A percentile compares a stretch with the other conserved stretches of the same genome.
Conservation (phyloP, 2,329 filamentous ascomycete species). For the Xylaria arbuscula region DNA sequence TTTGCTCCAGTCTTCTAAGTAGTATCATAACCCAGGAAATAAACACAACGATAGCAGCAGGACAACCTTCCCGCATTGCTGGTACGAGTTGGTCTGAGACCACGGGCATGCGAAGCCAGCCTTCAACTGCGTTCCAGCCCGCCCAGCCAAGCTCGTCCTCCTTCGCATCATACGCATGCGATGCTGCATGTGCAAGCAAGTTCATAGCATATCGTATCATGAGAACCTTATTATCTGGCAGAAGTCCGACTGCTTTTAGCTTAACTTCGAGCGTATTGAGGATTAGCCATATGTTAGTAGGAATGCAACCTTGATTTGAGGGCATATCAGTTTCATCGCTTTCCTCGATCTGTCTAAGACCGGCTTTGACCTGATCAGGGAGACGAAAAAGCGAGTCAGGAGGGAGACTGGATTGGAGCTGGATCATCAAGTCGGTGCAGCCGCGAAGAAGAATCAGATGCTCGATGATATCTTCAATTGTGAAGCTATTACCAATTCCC, state of each 20-base stretch:
- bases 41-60: conserved; percentile 31
- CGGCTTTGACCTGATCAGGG: conserved; percentile 12
- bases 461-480: conserved; percentile 27
- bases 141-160: conserved; percentile 19
- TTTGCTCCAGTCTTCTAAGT: conserved; percentile 21
- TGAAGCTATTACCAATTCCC: conserved; percentile 19
- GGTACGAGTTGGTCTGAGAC: conserved; percentile 26
- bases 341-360: conserved; percentile 22
- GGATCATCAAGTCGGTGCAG: conserved; percentile 26
- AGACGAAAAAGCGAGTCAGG: conserved; percentile 29
- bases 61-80: conserved; percentile 22
- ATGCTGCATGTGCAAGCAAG: conserved; percentile 12
- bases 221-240: conserved; percentile 11
- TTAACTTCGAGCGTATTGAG: conserved; percentile 24
- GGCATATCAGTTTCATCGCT: conserved; percentile 10
- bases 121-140: conserved; percentile 31
- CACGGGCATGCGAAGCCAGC: conserved; percentile 27
- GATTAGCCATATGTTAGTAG: conserved; percentile 15
- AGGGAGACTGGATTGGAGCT: conserved; percentile 27
- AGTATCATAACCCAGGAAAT: conserved; percentile 27
- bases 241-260: conserved; percentile 15
- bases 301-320: conserved; percentile 6
- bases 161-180: conserved; percentile 23
- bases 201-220: conserved; percentile 26
- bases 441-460: conserved; percentile 33